Evolutionary conservation across 129 eudicot genomes (phyloP).

Genomic region (Erigeron canadensis): DNA sequence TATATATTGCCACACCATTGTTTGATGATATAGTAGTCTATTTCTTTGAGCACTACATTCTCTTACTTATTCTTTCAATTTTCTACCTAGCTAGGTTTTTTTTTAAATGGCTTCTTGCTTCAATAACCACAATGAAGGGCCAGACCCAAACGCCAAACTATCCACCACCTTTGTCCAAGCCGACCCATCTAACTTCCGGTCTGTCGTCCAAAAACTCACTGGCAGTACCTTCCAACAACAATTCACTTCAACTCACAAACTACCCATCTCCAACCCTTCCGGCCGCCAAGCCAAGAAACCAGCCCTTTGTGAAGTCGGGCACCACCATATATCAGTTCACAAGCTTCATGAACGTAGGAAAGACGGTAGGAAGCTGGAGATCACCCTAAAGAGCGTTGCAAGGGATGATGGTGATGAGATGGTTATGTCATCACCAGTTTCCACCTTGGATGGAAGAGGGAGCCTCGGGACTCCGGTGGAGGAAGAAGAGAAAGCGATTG

Average conservation of each 20-base stretch:
- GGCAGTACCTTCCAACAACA: conserved; percentile 6
- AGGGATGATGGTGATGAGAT: conserved; percentile 16
- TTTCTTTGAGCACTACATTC: not conserved
- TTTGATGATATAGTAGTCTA: not conserved
- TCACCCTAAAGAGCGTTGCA: not conserved
- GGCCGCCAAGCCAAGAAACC: not conserved
- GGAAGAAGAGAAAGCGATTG: conserved; percentile 62
- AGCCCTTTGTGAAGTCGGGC: conserved; percentile 5
- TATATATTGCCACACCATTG: conserved; percentile 16
- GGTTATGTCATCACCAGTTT: conserved; percentile 65
- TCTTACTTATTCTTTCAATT: not conserved
- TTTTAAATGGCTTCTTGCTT: conserved; percentile 28
- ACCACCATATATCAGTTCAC: not conserved
- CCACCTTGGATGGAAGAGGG: conserved; percentile 64
- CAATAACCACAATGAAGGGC: not conserved
- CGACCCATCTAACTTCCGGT: conserved; percentile 30
- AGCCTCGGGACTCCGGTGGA: conserved; percentile 40
- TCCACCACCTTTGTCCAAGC: conserved; percentile 50
- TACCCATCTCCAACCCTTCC: not conserved
- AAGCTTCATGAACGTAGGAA: conserved; percentile 10
- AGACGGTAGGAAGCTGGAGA: not conserved
- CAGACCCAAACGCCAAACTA: conserved; percentile 37
- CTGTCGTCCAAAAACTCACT: conserved; percentile 35
- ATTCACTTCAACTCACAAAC: not conserved
- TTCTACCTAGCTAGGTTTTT: not conserved